Conservation (phyloP, 2,329 filamentous ascomycete genomes). For the Pseudogymnoascus destructans region DNA sequence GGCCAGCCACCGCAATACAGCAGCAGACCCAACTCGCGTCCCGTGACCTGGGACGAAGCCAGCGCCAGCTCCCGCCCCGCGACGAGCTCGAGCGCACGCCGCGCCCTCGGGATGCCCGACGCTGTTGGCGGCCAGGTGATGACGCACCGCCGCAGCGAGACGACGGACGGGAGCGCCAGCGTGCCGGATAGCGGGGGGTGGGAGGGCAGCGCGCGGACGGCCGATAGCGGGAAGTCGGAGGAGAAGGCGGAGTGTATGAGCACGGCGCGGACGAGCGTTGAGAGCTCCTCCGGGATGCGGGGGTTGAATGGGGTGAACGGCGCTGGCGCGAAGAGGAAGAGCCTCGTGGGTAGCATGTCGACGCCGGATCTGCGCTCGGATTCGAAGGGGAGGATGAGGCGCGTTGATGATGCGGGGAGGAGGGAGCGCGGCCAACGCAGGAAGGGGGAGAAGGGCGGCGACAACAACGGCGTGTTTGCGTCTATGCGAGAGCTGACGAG, state of each 20-base stretch:
- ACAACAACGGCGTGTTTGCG: neutral
- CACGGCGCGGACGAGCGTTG: neutral
- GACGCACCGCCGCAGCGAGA: conserved; percentile 40
- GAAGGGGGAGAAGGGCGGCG: neutral
- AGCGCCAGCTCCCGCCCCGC: conserved; percentile 37
- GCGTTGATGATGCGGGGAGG: neutral
- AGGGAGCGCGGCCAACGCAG: neutral
- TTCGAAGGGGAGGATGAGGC: neutral
- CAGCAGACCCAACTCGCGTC: conserved; percentile 24
- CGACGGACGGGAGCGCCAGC: neutral
- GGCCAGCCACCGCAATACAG: conserved; percentile 21
- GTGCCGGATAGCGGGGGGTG: neutral
- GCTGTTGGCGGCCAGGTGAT: neutral
- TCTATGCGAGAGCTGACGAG: neutral
- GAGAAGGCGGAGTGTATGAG: neutral
- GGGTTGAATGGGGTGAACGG: neutral
- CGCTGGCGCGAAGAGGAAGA: neutral
- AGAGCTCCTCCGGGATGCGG: neutral
- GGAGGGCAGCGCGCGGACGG: neutral
- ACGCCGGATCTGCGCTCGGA: neutral
- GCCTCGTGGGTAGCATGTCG: neutral
- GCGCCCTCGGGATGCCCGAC: neutral
- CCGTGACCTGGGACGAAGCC: conserved; percentile 34
- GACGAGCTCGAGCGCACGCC: neutral
- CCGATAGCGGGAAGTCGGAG: neutral